Base-by-base conservation (phyloP, 768 basidiomycete genomes). In the Leccinum rimulosum region DNA sequence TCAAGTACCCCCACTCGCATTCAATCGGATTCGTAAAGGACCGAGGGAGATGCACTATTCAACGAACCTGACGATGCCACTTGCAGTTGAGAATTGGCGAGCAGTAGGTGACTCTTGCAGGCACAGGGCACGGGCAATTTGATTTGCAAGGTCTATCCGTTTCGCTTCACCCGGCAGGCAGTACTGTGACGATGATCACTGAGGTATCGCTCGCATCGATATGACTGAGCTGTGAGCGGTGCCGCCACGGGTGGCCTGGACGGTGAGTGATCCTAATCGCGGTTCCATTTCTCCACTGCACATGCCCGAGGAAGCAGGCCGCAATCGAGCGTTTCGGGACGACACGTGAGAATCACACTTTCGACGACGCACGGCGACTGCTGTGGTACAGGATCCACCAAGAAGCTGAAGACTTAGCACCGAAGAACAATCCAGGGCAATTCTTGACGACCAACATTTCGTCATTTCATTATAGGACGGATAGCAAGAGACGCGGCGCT, bases 301-400 rank as follows among this genome's bases (percentile, higher is more conserved):
- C 52, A 61, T 22, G 61, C 33, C 57, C 54, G 61, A 40, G 56
- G 59, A 62, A 49, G 40, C 31, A 53, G 56, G 43, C 14, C n/a
- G 52, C 19, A 54, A 59, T 61, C 50, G 57, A 49, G 43, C 19
- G 27, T 52, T 49, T 30, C 56, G 52, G 48, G 35, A n/a, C 2
- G 52, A 47, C 58, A 64, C 56, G 57, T 61, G 68, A 58, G 68
- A 61, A 66, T 70, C 63, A 48, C 50, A 7, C 14, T 54, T 36
- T 56, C 40, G 56, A 60, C 40, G 54, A 57, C 3, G 54, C 40
- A 61, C 66, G 69, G 69, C 36, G 66, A 57, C 57, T 56, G 61
- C 53, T 60, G 58, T 69, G 61, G 61, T 52, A 66, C 48, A 63
- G 68, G 68, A 69, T 68, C 69, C 68, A 70, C 66, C 62, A 47